Conservation (phyloP, 441 rosid species). For the Iberis amara region DNA sequence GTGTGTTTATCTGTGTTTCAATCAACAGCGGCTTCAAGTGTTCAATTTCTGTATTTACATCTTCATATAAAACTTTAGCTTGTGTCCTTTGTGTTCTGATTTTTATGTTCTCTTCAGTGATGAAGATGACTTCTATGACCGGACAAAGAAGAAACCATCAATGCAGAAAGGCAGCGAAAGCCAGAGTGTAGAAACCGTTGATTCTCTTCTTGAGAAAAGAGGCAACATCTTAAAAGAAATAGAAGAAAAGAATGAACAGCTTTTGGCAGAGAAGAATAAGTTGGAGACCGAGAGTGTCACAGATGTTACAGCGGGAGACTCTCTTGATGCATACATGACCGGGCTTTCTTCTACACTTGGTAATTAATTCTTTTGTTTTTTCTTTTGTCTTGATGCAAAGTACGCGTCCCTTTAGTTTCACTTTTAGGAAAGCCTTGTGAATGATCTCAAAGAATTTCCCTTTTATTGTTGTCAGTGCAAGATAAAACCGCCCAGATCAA, state of each 20-base stretch:
- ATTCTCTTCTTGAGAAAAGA: constrained; percentile 84
- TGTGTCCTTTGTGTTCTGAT: background rate
- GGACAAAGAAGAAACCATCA: constrained; percentile 69
- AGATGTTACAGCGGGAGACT: constrained; percentile 63
- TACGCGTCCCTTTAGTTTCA: background rate
- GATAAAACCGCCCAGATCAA: constrained; percentile 56
- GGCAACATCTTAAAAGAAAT: constrained; percentile 60
- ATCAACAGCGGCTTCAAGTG: background rate
- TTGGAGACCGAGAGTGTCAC: constrained; percentile 42
- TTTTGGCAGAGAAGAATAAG: constrained; percentile 59
- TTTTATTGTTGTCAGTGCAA: constrained; percentile 49
- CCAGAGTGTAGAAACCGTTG: constrained; percentile 78
- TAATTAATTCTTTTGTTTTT: constrained; percentile 26
- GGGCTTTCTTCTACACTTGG: constrained; percentile 88
- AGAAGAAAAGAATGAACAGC: constrained; percentile 47
- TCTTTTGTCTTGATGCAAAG: background rate
- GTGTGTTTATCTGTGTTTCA: background rate
- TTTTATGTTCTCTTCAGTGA: constrained; percentile 43
- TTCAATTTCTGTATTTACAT: constrained; percentile 2
- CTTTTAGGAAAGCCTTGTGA: background rate
- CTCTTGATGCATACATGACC: constrained; percentile 89
- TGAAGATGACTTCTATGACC: constrained; percentile 96
- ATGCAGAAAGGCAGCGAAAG: constrained; percentile 46
- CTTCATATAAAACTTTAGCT: constrained; percentile 11
- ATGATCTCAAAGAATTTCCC: background rate